Evolutionary conservation across 352 stramenopile genomes (phyloP), one percentile per base, ranked within the genome.

Genomic region (Pythium phragmitis): DNA sequence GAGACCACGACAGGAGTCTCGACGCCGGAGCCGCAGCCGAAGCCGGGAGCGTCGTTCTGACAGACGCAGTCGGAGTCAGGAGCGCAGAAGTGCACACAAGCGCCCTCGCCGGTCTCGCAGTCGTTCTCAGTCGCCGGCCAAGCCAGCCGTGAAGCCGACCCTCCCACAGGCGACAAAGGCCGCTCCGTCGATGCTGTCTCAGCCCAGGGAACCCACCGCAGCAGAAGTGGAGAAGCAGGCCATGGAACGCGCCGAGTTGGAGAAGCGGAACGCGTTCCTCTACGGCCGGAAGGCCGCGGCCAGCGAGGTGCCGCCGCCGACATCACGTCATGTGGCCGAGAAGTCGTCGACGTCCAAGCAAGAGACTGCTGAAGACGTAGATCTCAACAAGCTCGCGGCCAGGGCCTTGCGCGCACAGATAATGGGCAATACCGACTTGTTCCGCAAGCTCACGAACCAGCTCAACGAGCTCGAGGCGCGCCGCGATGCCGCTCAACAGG

Each of bases 311-410:
- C 26, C 26, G 26, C 26, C 26, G 4, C 26, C 4, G 26, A 5
- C 26, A 30, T 30, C 26, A 30, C 26, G 1, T 3, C 26, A 30
- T 30, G 26, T 1, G 26, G 26, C 4, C 3, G 26, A 30, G 26
- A 30, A 30, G 26, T 30, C 26, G 26, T 30, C 26, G 26, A 30
- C 1, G 26, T 30, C 26, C 26, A 30, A 30, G 26, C 26, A 30
- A 30, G 26, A 30, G 26, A 30, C 26, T 30, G 47, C n/a, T 9
- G 51, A 59, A 30, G 59, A 74, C 1, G 58, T 77, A 6, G 80
- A 90, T 33, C 61, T 96, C 4, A 96, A 96, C 68, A 93, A 92
- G 55, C 62, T 96, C 2, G 87, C 87, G 28, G 87, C 87, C 8
- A 83, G 76, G 61, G 87, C 87, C 0, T 70, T 96, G 37, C 73